A percentile compares a stretch with the other conserved stretches of the same genome.
phyloP scores from a whole-genome alignment of 805 yeast genomes.

The Metschnikowia vanudenii region DNA sequence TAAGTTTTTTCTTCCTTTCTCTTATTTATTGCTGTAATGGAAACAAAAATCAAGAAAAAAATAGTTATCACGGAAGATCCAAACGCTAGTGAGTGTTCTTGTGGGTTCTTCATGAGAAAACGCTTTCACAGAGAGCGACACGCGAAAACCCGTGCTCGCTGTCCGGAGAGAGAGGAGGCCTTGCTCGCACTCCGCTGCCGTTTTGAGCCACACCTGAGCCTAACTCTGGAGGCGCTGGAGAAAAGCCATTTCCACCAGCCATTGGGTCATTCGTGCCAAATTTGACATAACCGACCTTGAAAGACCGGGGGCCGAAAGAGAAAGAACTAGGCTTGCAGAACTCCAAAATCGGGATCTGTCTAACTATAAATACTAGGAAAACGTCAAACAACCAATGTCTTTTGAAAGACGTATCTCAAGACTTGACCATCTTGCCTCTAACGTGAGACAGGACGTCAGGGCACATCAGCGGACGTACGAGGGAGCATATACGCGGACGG shows the following conservation, averaged over 20 bases:
- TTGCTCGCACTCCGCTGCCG: not conserved
- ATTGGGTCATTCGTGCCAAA: not conserved
- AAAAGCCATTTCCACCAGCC: not conserved
- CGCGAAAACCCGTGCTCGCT: not conserved
- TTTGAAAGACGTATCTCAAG: constrained; percentile 23
- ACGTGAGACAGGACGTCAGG: constrained; percentile 48
- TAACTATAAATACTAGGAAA: too few species aligned
- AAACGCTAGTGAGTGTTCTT: too few species aligned
- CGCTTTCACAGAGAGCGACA: not conserved
- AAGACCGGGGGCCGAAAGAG: not conserved
- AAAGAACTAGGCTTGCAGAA: too few species aligned
- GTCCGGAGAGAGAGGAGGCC: not conserved
- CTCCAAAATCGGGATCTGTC: too few species aligned
- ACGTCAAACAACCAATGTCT: constrained; percentile 5
- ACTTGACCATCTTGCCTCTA: constrained; percentile 37
- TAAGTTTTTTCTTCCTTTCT: too few species aligned
- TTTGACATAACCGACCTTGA: not conserved
- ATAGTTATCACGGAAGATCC: too few species aligned
- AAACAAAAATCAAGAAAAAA: too few species aligned
- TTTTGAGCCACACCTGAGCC: not conserved
- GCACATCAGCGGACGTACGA: constrained; percentile 84
- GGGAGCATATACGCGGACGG: constrained; percentile 77
- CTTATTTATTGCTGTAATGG: too few species aligned
- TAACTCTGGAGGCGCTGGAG: not conserved
- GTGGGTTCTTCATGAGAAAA: too few species aligned